These are phyloP conservation scores for Phytophthora cactorum DNA, from an alignment of 352 stramenopile genomes.

Conservation along the genomic window DNA sequence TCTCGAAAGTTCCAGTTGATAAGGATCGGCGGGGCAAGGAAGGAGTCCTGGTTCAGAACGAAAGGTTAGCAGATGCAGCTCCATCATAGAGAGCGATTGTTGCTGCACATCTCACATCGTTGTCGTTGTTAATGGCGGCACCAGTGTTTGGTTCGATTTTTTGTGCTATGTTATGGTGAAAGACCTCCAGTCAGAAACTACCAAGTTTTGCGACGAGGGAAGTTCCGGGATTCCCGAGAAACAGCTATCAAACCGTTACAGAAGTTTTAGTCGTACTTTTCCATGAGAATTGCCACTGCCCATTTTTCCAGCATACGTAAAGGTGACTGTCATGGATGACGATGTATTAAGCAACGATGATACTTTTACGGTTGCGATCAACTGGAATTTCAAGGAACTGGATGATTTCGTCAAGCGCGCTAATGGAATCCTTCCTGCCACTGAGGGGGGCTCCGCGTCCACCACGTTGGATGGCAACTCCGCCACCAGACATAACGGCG, in stretches of 20 bases:
- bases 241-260: no score
- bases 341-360: not conserved
- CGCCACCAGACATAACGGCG: not conserved
- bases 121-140: not conserved
- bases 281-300: no score
- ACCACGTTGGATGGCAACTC: not conserved
- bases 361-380: not conserved
- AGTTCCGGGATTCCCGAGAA: no score
- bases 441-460: not conserved
- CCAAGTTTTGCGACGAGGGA: no score
- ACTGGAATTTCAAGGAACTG: not conserved
- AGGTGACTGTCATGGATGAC: not conserved
- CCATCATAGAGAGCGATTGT: not conserved
- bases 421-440: not conserved
- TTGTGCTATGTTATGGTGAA: no score
- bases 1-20: slow-evolving; percentile 10
- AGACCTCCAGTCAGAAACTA: no score
- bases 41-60: not conserved
- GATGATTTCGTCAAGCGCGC: not conserved
- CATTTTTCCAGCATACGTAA: not conserved
- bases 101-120: not conserved
- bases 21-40: not conserved
- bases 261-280: no score
- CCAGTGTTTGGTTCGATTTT: no score
- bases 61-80: not conserved